Evolutionary conservation across 805 yeast genomes (phyloP).

Genomic region (Zygoascus bituminiphila): DNA sequence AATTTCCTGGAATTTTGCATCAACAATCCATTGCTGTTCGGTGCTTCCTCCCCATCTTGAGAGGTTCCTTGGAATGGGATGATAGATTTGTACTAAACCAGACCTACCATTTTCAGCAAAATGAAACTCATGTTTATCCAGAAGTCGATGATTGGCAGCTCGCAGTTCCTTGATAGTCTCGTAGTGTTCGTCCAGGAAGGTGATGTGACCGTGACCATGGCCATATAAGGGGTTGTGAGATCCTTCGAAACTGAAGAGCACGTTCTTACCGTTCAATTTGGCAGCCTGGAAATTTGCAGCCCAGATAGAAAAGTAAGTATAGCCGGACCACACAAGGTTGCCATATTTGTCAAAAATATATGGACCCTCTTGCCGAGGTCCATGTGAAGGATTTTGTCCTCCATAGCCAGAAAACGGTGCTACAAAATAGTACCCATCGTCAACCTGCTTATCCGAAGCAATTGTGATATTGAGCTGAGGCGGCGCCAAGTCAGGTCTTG

Average conservation of each 20-base stretch:
- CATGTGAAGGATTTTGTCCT: slow-evolving; percentile 4
- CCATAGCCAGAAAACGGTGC: slow-evolving; percentile 12
- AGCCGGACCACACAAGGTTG: slow-evolving; percentile 13
- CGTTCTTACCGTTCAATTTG: slow-evolving; percentile 7
- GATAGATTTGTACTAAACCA: slow-evolving; percentile 8
- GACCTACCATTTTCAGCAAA: slow-evolving; percentile 1
- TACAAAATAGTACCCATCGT: slow-evolving; percentile 7
- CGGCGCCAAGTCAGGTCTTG: slow-evolving; percentile 12
- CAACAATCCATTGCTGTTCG: slow-evolving; percentile 10
- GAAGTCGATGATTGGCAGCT: slow-evolving; percentile 8
- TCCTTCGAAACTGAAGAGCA: slow-evolving; percentile 8
- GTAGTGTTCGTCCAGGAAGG: slow-evolving; percentile 9
- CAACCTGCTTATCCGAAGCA: slow-evolving; percentile 6
- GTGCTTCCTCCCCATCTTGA: slow-evolving; percentile 4
- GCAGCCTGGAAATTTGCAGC: slow-evolving; percentile 8
- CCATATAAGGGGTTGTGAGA: slow-evolving; percentile 10
- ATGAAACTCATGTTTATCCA: slow-evolving; percentile 12
- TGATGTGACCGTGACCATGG: slow-evolving; percentile 12
- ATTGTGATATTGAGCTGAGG: slow-evolving; percentile 12
- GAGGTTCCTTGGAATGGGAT: slow-evolving; percentile 8
- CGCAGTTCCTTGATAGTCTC: slow-evolving; percentile 9
- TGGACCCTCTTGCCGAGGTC: slow-evolving; percentile 11
- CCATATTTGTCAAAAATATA: slow-evolving; percentile 11
- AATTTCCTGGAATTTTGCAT: slow-evolving; percentile 9
- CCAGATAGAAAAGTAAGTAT: slow-evolving; percentile 8